Conservation (phyloP, 129 eudicot species). For the Mikania micrantha region DNA sequence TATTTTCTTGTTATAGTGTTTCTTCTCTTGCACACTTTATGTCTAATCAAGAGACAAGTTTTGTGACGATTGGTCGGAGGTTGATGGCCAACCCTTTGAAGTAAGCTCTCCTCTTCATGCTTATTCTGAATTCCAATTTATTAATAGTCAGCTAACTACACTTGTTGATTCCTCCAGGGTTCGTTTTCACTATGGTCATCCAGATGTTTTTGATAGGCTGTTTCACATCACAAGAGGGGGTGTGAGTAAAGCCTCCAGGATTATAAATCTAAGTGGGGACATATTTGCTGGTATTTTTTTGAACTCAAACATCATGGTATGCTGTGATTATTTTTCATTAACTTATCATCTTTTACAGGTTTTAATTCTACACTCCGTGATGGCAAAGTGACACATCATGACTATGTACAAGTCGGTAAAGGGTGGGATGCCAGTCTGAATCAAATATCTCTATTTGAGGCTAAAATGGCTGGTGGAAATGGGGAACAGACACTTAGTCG, state of each 20-base stretch:
- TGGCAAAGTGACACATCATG: slow-evolving; percentile 89
- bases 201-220: slow-evolving; percentile 85
- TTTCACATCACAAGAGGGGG: slow-evolving; percentile 93
- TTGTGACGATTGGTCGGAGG: slow-evolving; percentile 87
- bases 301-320: neutral
- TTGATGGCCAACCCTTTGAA: slow-evolving; percentile 80
- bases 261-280: slow-evolving; percentile 83
- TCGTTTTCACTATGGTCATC: slow-evolving; percentile 96
- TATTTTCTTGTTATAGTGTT: slow-evolving; percentile 57
- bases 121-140: neutral
- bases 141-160: slow-evolving; percentile 7
- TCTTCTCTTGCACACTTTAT: slow-evolving; percentile 96
- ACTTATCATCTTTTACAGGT: slow-evolving; percentile 36
- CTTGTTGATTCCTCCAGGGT: slow-evolving; percentile 43
- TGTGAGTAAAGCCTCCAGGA: slow-evolving; percentile 88
- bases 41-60: slow-evolving; percentile 95
- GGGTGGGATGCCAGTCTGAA: slow-evolving; percentile 81
- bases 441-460: slow-evolving; percentile 80
- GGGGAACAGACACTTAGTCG: slow-evolving; percentile 87
- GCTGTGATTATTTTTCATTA: neutral
- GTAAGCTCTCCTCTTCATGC: slow-evolving; percentile 32
- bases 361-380: slow-evolving; percentile 87
- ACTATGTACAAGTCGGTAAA: slow-evolving; percentile 87
- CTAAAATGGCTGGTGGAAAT: slow-evolving; percentile 76
- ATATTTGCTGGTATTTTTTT: slow-evolving; percentile 79